These are phyloP conservation scores for Tuber indicum DNA, from an alignment of 495 filamentous ascomycete species.

Conservation along the genomic window DNA sequence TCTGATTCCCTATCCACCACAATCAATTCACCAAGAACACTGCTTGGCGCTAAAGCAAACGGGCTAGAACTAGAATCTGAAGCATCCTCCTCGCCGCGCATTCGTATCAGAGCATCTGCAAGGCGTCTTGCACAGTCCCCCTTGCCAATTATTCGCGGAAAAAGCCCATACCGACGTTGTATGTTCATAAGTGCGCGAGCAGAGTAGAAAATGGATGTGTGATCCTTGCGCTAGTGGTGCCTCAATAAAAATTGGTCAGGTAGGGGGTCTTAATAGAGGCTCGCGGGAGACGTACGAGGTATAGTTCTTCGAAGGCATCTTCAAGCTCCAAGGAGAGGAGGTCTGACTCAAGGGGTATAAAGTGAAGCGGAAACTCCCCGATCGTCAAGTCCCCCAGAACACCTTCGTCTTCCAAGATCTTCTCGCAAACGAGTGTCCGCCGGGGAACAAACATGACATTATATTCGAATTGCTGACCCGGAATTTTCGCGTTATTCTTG, in stretches of 20 bases:
- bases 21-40: constrained; percentile 77
- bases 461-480: constrained; percentile 74
- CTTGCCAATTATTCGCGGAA: constrained; percentile 92
- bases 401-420: constrained; percentile 86
- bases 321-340: constrained; percentile 85
- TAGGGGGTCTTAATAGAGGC: not conserved
- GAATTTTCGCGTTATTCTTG: constrained; percentile 65
- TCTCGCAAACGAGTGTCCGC: constrained; percentile 82
- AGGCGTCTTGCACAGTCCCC: constrained; percentile 86
- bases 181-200: constrained; percentile 92
- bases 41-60: constrained; percentile 75
- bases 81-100: constrained; percentile 83
- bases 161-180: constrained; percentile 85
- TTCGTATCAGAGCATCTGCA: constrained; percentile 80
- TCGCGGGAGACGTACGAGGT: constrained; percentile 53
- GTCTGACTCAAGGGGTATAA: constrained; percentile 86
- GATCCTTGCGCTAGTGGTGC: constrained; percentile 67
- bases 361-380: constrained; percentile 75
- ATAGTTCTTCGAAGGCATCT: constrained; percentile 76
- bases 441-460: constrained; percentile 89
- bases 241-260: not conserved
- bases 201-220: constrained; percentile 76
- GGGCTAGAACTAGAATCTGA: constrained; percentile 60
- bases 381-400: constrained; percentile 89
- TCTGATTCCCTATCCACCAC: constrained; percentile 95